These are phyloP conservation scores for Dendrobium officinale DNA, from an alignment of 106 monocot species.

Conservation along the genomic window DNA sequence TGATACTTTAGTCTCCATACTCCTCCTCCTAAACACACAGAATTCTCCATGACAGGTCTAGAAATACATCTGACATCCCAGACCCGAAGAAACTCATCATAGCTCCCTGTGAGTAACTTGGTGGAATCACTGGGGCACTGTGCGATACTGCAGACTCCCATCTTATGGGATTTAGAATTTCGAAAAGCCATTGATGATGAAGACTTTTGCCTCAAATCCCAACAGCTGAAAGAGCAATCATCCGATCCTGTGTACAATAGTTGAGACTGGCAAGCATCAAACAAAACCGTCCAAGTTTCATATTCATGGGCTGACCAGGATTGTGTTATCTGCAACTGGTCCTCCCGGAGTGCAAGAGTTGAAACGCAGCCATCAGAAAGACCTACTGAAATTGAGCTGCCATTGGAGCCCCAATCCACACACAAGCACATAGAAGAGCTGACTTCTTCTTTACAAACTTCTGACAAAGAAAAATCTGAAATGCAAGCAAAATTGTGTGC, in stretches of 20 bases:
- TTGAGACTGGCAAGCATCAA: slow-evolving; percentile 44
- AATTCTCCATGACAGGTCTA: slow-evolving; percentile 43
- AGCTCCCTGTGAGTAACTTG: slow-evolving; percentile 72
- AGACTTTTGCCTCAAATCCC: slow-evolving; percentile 66
- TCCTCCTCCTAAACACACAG: slow-evolving; percentile 67
- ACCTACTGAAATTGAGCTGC: slow-evolving; percentile 38
- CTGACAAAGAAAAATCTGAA: slow-evolving; percentile 43
- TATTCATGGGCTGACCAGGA: slow-evolving; percentile 71
- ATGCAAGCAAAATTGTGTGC: neutral
- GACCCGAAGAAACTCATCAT: slow-evolving; percentile 76
- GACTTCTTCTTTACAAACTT: slow-evolving; percentile 34
- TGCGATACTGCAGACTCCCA: slow-evolving; percentile 90
- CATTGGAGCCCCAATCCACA: slow-evolving; percentile 59
- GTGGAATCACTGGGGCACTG: slow-evolving; percentile 38
- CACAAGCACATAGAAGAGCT: slow-evolving; percentile 81
- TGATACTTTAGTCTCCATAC: slow-evolving; percentile 90
- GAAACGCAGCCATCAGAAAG: slow-evolving; percentile 81
- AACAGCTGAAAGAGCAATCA: slow-evolving; percentile 75
- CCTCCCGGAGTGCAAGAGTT: slow-evolving; percentile 35
- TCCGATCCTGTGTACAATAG: slow-evolving; percentile 81
- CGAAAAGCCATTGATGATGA: slow-evolving; percentile 36
- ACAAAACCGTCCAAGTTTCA: slow-evolving; percentile 69
- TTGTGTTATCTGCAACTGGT: slow-evolving; percentile 35
- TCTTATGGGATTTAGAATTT: slow-evolving; percentile 78
- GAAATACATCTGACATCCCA: slow-evolving; percentile 72